Conservation (phyloP, 1,284 basidiomycete genomes). For the Trametes polyzona region DNA sequence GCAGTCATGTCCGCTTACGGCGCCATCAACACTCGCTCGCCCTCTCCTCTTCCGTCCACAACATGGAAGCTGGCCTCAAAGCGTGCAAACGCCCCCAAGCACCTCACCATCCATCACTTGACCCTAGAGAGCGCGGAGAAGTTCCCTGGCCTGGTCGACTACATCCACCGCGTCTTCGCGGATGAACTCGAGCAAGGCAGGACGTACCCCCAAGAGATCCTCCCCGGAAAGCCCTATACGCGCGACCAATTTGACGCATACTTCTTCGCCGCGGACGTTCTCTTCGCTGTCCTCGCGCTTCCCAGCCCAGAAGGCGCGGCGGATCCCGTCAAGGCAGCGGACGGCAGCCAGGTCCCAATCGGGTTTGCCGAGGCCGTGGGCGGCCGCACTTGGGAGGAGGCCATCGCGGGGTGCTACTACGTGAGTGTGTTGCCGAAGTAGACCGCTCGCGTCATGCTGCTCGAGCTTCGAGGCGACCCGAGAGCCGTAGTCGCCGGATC, state of each 20-base stretch:
- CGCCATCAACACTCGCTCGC: conserved; percentile 22
- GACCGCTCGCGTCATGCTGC: neutral
- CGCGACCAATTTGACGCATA: conserved; percentile 67
- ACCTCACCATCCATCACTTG: conserved; percentile 67
- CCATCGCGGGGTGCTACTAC: conserved; percentile 83
- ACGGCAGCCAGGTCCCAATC: conserved; percentile 37
- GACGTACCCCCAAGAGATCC: conserved; percentile 82
- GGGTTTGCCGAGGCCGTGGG: conserved; percentile 49
- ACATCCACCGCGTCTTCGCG: conserved; percentile 70
- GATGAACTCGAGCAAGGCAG: conserved; percentile 74
- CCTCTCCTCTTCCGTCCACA: conserved; percentile 30
- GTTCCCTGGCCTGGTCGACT: conserved; percentile 56
- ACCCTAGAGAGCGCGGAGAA: conserved; percentile 49
- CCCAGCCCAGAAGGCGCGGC: conserved; percentile 21
- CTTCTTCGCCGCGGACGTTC: conserved; percentile 77
- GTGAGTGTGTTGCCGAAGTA: conserved; percentile 45
- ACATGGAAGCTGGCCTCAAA: conserved; percentile 30
- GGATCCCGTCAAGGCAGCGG: conserved; percentile 28
- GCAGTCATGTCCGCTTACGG: conserved; percentile 39
- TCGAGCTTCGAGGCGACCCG: neutral
- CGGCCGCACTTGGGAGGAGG: conserved; percentile 66
- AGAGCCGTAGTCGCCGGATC: neutral
- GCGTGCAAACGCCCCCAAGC: neutral
- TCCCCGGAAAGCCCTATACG: conserved; percentile 46
- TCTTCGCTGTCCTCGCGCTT: conserved; percentile 64